Conservation (phyloP, 257 asterid genomes). For the Agastache rugosa region DNA sequence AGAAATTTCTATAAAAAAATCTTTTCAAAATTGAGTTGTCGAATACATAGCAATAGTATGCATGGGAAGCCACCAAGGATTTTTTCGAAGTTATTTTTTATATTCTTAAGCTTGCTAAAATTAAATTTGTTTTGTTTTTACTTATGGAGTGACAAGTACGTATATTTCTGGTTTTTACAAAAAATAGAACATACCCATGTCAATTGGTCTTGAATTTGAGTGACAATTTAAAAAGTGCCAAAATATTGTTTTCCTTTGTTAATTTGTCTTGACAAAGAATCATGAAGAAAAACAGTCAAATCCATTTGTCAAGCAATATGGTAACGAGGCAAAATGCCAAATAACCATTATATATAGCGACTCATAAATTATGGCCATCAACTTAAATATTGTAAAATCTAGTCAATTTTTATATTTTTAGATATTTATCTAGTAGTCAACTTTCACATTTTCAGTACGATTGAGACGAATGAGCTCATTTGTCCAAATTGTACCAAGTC, state of each 20-base stretch:
- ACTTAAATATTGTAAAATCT: too few species aligned
- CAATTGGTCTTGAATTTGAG: slow-evolving; percentile 7
- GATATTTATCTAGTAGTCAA: too few species aligned
- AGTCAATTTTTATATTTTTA: too few species aligned
- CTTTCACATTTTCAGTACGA: too few species aligned
- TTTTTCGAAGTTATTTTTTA: background rate
- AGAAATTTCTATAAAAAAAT: slow-evolving; percentile 2
- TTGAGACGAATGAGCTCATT: too few species aligned
- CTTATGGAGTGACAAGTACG: background rate
- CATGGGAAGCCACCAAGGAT: background rate
- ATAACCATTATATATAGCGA: too few species aligned
- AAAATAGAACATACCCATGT: background rate
- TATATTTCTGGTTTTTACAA: background rate
- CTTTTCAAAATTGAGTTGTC: background rate
- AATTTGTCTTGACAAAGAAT: background rate
- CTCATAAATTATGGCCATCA: too few species aligned
- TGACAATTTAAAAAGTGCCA: background rate
- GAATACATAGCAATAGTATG: background rate
- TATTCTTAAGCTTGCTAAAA: background rate
- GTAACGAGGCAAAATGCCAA: background rate
- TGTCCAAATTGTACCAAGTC: too few species aligned
- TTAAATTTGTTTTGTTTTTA: background rate
- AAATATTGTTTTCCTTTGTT: background rate
- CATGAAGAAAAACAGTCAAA: background rate
- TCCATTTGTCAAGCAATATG: background rate